These are phyloP conservation scores for Arthrobotrys conoides DNA, from an alignment of 2,329 filamentous ascomycete genomes.

Conservation along the genomic window DNA sequence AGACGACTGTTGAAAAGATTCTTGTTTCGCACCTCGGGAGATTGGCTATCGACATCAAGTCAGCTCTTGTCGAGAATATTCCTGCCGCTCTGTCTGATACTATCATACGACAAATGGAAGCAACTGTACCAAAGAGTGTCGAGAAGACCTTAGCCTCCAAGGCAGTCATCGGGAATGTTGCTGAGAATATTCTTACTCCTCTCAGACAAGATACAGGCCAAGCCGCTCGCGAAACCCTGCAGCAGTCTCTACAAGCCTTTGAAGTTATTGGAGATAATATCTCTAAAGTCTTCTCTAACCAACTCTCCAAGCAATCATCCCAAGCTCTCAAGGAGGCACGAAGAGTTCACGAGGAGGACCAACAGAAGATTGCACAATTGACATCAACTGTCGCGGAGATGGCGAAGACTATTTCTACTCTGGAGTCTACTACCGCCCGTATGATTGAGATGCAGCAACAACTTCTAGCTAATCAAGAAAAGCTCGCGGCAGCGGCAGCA, in stretches of 20 bases:
- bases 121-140: constrained; percentile 77
- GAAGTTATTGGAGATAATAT: constrained; percentile 62
- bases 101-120: constrained; percentile 81
- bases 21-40: constrained; percentile 82
- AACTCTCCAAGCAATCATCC: constrained; percentile 46
- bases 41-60: constrained; percentile 81
- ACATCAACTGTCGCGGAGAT: constrained; percentile 77
- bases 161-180: constrained; percentile 36
- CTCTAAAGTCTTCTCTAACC: constrained; percentile 63
- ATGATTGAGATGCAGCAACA: constrained; percentile 77
- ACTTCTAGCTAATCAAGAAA: constrained; percentile 69
- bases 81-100: constrained; percentile 76
- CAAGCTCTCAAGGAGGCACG: constrained; percentile 54
- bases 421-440: constrained; percentile 78
- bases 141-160: constrained; percentile 58
- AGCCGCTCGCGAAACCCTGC: constrained; percentile 56
- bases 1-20: constrained; percentile 82
- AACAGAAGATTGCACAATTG: constrained; percentile 80
- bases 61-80: constrained; percentile 79
- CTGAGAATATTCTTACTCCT: constrained; percentile 55
- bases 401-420: constrained; percentile 77
- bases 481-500: constrained; percentile 61
- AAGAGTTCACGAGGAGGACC: constrained; percentile 70
- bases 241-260: constrained; percentile 44
- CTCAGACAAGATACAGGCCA: constrained; percentile 63